phyloP scores from a whole-genome alignment of 495 filamentous ascomycete species.

The Penicillium tannophilum region DNA sequence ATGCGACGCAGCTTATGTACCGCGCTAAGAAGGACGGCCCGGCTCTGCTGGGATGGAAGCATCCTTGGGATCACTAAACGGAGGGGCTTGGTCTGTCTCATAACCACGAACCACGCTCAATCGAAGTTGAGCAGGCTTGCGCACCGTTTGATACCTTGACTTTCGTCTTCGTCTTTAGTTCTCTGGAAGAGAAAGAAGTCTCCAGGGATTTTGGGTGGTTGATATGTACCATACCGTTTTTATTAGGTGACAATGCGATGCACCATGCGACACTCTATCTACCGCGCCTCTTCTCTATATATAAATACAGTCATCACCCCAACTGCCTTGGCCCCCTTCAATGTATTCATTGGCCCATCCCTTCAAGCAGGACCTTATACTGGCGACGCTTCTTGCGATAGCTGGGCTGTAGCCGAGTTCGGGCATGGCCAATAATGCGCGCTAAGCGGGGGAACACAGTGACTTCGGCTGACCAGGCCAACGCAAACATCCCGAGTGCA shows the following conservation, averaged over 20 bases:
- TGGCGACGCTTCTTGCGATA: slow-evolving; percentile 75
- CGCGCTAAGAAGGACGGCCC: slow-evolving; percentile 91
- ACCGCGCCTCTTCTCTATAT: slow-evolving; percentile 15
- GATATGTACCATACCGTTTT: slow-evolving; percentile 34
- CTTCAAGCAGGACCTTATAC: slow-evolving; percentile 80
- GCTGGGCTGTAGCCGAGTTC: slow-evolving; percentile 54
- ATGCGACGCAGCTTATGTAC: slow-evolving; percentile 77
- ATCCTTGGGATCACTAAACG: slow-evolving; percentile 94
- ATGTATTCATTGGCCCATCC: slow-evolving; percentile 57
- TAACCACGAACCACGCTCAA: slow-evolving; percentile 1
- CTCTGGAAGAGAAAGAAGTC: background rate
- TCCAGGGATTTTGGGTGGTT: slow-evolving; percentile 13
- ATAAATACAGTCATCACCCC: slow-evolving; percentile 12
- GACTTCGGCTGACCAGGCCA: slow-evolving; percentile 72
- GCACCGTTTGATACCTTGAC: slow-evolving; percentile 9
- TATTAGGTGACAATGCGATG: slow-evolving; percentile 18
- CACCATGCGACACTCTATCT: slow-evolving; percentile 18
- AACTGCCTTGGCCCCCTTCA: background rate
- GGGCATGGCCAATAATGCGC: slow-evolving; percentile 62
- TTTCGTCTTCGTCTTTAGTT: background rate
- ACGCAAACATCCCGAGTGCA: slow-evolving; percentile 63
- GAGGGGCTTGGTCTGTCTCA: background rate
- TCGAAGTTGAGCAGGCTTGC: background rate
- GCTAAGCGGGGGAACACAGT: slow-evolving; percentile 70
- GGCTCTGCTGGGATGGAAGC: slow-evolving; percentile 89